Base-by-base conservation (phyloP, 306 rosid species). In the Malus fusca region DNA sequence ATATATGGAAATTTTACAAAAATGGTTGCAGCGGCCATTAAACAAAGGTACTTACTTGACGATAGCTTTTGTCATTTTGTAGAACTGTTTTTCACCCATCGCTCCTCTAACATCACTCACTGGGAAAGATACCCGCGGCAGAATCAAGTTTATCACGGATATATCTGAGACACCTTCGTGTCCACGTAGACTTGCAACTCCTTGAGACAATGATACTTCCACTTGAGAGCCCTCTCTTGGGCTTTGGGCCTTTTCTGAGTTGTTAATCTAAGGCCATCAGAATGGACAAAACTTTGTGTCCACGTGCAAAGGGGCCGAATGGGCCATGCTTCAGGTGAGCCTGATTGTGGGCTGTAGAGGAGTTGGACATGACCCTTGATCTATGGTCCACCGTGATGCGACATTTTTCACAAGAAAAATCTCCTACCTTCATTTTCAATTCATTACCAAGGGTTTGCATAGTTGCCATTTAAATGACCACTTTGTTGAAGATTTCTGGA, bases 11-110 rank as follows among this genome's bases (percentile, higher is more conserved):
- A 35, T 35, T 35, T 35, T 35, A 35, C 40, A 6, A 6, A 35
- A 35, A 35, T 35, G 40, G 40, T 35, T 35, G 2, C 40, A 35
- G 40, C 40, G 7, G 40, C 40, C 9, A 35, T 35, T 6, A 1
- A 46, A 78, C 52, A 59, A 55, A 79, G 23, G 61, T 69, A 87
- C 92, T 85, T 88, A 91, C 98, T 89, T 84, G 86, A 84, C 48
- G 46, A 91, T 88, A 26, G 87, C 87, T 74, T 55, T 86, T 81
- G 97, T 87, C 51, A 84, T 86, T 80, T 76, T 74, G 86, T 88
- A 91, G 84, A 87, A 93, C 75, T 85, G 82, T 43, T 84, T 78
- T 80, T 84, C 92, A 80, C 97, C 97, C 5, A 91, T 75, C 77
- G 75, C 75, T 81, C 79, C 85, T 28, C 84, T 84, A 44, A 91